These are phyloP conservation scores for Tardiomyces depauwii DNA, from an alignment of 1,139 yeast genomes.

Conservation along the genomic window DNA sequence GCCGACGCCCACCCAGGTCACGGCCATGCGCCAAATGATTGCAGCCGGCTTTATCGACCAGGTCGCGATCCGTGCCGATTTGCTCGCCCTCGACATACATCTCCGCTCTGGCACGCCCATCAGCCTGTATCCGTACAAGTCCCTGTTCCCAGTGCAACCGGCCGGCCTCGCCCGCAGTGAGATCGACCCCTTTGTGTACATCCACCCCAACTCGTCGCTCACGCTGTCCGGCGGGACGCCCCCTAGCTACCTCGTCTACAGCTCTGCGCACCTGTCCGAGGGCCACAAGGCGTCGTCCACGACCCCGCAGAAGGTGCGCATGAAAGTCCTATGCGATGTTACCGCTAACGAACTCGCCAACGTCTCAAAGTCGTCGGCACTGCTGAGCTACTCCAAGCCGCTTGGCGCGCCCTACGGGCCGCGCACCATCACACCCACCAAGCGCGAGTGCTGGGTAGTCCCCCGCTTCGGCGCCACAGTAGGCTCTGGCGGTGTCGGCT, in stretches of 20 bases:
- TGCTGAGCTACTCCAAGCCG: slow-evolving; percentile 81
- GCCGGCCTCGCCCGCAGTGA: slow-evolving; percentile 15
- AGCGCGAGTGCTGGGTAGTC: slow-evolving; percentile 76
- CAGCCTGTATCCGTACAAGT: slow-evolving; percentile 59
- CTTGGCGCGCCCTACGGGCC: slow-evolving; percentile 87
- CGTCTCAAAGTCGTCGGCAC: slow-evolving; percentile 59
- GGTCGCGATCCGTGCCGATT: slow-evolving; percentile 74
- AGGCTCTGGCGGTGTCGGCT: slow-evolving; percentile 79
- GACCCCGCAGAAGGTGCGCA: slow-evolving; percentile 39
- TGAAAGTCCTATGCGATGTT: slow-evolving; percentile 70
- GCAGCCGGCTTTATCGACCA: slow-evolving; percentile 91
- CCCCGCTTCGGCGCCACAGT: slow-evolving; percentile 82
- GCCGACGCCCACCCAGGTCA: slow-evolving; percentile 59
- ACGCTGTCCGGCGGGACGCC: slow-evolving; percentile 39
- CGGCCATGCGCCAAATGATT: slow-evolving; percentile 80
- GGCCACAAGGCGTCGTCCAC: slow-evolving; percentile 19
- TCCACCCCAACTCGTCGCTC: slow-evolving; percentile 68
- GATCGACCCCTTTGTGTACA: slow-evolving; percentile 39
- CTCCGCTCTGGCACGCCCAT: slow-evolving; percentile 36
- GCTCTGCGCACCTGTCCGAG: slow-evolving; percentile 39
- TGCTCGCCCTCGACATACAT: slow-evolving; percentile 46
- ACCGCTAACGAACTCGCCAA: slow-evolving; percentile 66
- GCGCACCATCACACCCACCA: slow-evolving; percentile 44
- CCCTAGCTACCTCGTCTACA: slow-evolving; percentile 66
- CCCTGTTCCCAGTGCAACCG: slow-evolving; percentile 41